Conservation (phyloP, 805 yeast genomes). For the Metschnikowia shivogae region DNA sequence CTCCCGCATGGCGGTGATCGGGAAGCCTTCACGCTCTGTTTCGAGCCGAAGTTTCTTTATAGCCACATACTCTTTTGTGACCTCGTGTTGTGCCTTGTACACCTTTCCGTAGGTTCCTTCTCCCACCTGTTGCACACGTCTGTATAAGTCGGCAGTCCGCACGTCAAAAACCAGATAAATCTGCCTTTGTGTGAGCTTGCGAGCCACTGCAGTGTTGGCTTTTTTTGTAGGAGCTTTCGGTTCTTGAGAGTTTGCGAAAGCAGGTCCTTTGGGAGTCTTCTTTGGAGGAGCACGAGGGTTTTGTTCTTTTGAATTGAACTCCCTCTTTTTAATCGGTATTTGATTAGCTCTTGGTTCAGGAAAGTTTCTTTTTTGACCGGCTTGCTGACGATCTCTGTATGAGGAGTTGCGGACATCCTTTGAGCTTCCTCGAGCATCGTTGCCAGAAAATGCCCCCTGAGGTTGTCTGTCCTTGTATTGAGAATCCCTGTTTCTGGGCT, state of each 20-base stretch:
- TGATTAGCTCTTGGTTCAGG: constrained; percentile 5
- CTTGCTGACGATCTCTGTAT: background rate
- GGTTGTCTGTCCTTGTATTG: background rate
- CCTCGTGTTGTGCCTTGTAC: constrained; percentile 72
- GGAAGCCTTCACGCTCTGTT: constrained; percentile 89
- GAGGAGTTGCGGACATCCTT: constrained; percentile 2
- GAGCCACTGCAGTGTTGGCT: constrained; percentile 1
- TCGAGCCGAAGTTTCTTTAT: constrained; percentile 81
- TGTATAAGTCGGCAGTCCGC: constrained; percentile 45
- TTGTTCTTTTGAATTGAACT: constrained; percentile 3
- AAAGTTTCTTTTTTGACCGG: constrained; percentile 2
- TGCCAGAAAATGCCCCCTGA: background rate
- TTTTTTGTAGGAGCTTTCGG: background rate
- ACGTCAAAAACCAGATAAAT: constrained; percentile 29
- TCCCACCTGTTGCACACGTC: constrained; percentile 86
- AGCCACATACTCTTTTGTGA: constrained; percentile 75
- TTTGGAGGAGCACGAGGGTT: background rate
- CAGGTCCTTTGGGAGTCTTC: background rate
- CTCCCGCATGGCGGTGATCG: constrained; percentile 92
- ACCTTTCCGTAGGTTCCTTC: constrained; percentile 98
- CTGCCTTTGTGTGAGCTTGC: constrained; percentile 25
- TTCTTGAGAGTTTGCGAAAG: background rate
- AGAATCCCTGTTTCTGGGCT: background rate
- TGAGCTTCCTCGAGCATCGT: background rate
- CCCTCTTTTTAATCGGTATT: constrained; percentile 9